phyloP scores from a whole-genome alignment of 2,329 filamentous ascomycete species.

The Aspergillus caelatus region DNA sequence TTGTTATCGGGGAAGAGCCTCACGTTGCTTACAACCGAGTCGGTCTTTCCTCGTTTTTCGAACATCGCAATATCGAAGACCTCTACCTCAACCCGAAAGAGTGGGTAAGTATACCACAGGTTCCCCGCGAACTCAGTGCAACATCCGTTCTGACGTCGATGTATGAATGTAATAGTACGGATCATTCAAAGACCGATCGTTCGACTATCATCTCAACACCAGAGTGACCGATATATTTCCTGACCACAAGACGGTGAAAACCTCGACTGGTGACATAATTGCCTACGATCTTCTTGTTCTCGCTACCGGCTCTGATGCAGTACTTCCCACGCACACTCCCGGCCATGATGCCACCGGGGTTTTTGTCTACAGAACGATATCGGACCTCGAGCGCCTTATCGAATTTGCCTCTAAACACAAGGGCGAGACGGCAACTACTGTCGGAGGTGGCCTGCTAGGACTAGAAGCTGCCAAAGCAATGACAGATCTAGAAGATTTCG shows the following conservation, averaged over 20 bases:
- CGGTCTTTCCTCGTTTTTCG: conserved; percentile 85
- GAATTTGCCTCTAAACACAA: conserved; percentile 68
- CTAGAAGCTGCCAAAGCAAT: conserved; percentile 90
- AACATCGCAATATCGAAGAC: conserved; percentile 80
- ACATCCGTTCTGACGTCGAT: not conserved
- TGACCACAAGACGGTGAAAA: conserved; percentile 66
- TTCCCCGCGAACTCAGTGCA: not conserved
- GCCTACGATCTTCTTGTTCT: conserved; percentile 80
- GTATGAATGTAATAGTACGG: conserved; percentile 57
- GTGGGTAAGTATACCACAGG: conserved; percentile 62
- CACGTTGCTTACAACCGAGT: conserved; percentile 91
- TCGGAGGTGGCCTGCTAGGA: conserved; percentile 82
- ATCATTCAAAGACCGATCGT: conserved; percentile 65
- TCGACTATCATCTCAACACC: conserved; percentile 77
- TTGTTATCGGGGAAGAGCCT: conserved; percentile 84
- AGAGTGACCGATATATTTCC: conserved; percentile 69
- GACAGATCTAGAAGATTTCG: conserved; percentile 78
- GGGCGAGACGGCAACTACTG: conserved; percentile 72
- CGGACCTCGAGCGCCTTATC: conserved; percentile 77
- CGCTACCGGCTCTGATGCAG: conserved; percentile 82
- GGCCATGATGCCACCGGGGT: conserved; percentile 79
- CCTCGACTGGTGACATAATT: conserved; percentile 69
- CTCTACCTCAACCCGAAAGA: conserved; percentile 83
- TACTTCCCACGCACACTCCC: conserved; percentile 72
- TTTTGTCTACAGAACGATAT: conserved; percentile 86